Conservation (phyloP, 768 basidiomycete genomes). For the Trametes villosa region DNA sequence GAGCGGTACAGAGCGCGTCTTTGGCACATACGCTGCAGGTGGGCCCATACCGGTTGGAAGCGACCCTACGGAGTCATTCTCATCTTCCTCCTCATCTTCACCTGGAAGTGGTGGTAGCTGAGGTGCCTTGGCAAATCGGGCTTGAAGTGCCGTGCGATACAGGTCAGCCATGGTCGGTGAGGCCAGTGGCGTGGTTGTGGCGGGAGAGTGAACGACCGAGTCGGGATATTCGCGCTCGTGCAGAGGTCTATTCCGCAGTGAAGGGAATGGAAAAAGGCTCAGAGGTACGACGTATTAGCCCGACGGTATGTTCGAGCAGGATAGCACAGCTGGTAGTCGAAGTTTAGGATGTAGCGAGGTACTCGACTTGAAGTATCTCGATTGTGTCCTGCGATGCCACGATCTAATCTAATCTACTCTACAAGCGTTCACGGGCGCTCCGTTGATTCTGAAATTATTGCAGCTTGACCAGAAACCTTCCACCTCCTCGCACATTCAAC, state of each 20-base stretch:
- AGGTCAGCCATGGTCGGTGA: conserved; percentile 61
- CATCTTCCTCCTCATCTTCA: conserved; percentile 58
- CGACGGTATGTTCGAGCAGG: not conserved
- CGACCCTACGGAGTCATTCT: conserved; percentile 61
- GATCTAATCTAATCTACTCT: conserved; percentile 2
- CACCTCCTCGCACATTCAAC: no score
- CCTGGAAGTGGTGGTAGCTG: conserved; percentile 46
- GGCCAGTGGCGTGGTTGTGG: not conserved
- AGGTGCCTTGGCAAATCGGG: conserved; percentile 78
- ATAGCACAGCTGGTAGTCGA: no score
- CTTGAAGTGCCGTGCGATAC: conserved; percentile 76
- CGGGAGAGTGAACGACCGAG: no score
- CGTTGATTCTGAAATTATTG: no score
- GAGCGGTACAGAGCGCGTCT: not conserved
- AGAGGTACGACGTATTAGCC: not conserved
- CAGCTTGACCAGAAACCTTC: no score
- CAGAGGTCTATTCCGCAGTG: no score
- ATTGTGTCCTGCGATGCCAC: not conserved
- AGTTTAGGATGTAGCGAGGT: not conserved
- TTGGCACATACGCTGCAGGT: conserved; percentile 58
- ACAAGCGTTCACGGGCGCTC: no score
- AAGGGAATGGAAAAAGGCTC: no score
- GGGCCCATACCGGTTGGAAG: conserved; percentile 63
- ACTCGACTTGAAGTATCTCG: not conserved
- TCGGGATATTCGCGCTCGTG: no score